Base-by-base conservation (phyloP, 192 early-diverging fungal genomes). In the Obelidium mucronatum region DNA sequence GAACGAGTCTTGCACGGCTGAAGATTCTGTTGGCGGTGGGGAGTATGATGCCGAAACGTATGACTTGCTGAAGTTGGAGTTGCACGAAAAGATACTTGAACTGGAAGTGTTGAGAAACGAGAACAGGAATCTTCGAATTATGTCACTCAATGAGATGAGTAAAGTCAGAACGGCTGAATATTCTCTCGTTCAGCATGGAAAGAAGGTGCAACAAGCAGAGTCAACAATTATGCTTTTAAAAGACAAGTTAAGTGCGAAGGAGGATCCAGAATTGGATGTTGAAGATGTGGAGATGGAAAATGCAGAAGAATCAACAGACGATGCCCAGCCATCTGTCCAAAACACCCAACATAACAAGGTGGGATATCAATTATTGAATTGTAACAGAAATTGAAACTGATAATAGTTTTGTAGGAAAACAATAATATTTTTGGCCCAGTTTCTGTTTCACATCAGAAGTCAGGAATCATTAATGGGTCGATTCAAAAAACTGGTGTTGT, bases 111-210 rank as follows among this genome's bases (percentile, higher is more conserved):
- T 77, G 51, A 51, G 76, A 5, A 55, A 60, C 6, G 76, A 77
- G 31, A 77, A 70, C 34, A 28, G 62, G 11, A 44, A 19, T 2
- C 36, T 77, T 22, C 22, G 53, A n/a, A 77, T 77, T 26, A 69
- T 77, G n/a, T 58, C 56, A 31, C 33, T 77, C 54, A 77, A 77
- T 34, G 76, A 77, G 42, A 77, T 68, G 67, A 62, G 58, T 30
- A 77, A 77, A 34, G 39, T 60, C 17, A 33, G 54, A 19, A 67
- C n/a, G 26, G 76, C 67, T 26, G 66, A 69, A n/a, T 74, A 62
- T 34, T 74, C 72, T 3, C 19, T 74, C 6, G 28, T 8, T 13
- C 72, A 63, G 33, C 55, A 74, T 8, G 59, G 60, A 19, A 6
- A 31, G 40, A 74, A 63, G 62, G 72, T 74, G 6, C 60, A 63